Percentiles rank a stretch among this genome's conserved stretches.
These are phyloP conservation scores for Puccinia triticina DNA, from an alignment of 1,284 basidiomycete genomes.

Conservation along the genomic window DNA sequence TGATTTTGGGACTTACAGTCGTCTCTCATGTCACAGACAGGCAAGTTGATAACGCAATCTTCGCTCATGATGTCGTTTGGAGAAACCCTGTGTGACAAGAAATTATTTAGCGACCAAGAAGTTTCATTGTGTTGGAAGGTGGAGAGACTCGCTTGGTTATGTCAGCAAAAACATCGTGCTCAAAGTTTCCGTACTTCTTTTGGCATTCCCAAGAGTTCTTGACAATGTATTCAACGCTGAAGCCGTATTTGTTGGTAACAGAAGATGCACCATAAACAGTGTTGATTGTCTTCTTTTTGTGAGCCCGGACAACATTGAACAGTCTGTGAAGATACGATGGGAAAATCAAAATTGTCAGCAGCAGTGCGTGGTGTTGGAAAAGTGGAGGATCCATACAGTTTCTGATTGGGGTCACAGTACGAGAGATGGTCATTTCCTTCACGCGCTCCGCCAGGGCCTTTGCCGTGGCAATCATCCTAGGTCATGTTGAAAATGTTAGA, in stretches of 20 bases:
- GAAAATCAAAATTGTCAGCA: background rate
- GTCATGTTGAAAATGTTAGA: background rate
- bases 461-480: slow-evolving; percentile 22
- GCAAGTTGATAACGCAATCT: slow-evolving; percentile 37
- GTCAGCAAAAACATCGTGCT: slow-evolving; percentile 44
- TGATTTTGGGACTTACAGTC: background rate
- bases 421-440: slow-evolving; percentile 28
- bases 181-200: slow-evolving; percentile 44
- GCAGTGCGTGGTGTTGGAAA: background rate
- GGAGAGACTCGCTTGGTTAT: slow-evolving; percentile 6
- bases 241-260: slow-evolving; percentile 33
- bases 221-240: slow-evolving; percentile 31
- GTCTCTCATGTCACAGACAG: slow-evolving; percentile 36
- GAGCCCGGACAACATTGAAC: slow-evolving; percentile 36
- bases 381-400: background rate
- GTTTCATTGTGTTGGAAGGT: background rate
- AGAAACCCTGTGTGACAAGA: background rate
- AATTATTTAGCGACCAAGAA: background rate
- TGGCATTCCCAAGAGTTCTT: slow-evolving; percentile 36
- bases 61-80: background rate
- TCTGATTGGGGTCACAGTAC: slow-evolving; percentile 36
- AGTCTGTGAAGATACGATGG: slow-evolving; percentile 1
- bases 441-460: slow-evolving; percentile 35
- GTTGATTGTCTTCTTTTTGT: slow-evolving; percentile 45
- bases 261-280: slow-evolving; percentile 16